Conservation (phyloP, 2,329 filamentous ascomycete genomes). For the Calycina marina region DNA sequence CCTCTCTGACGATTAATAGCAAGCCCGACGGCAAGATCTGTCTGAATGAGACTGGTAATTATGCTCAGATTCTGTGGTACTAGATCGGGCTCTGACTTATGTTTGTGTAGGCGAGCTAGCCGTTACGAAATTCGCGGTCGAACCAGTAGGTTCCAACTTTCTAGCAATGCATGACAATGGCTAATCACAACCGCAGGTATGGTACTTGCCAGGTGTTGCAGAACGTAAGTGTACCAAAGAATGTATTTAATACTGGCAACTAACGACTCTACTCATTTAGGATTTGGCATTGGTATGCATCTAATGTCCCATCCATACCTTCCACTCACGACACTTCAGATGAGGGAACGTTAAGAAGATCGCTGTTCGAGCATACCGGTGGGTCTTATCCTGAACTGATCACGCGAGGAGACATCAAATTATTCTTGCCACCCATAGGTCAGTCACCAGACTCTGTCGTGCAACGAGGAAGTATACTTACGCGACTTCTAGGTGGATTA, state of each 20-base stretch:
- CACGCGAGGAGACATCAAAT: conserved; percentile 83
- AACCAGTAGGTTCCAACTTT: conserved; percentile 48
- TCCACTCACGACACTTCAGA: conserved; percentile 58
- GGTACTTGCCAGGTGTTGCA: conserved; percentile 77
- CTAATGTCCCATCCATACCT: too few relatives aligned
- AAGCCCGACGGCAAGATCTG: conserved; percentile 69
- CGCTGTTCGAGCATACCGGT: conserved; percentile 88
- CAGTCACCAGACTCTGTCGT: conserved; percentile 73
- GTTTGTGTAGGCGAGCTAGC: conserved; percentile 58
- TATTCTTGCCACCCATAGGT: conserved; percentile 90
- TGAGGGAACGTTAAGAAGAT: conserved; percentile 71
- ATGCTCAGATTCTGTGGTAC: too few relatives aligned
- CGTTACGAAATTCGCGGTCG: conserved; percentile 93
- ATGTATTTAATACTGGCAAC: too few relatives aligned
- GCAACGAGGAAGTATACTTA: conserved; percentile 4
- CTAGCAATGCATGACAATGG: too few relatives aligned
- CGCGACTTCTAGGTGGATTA: conserved; percentile 37
- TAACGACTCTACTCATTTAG: too few relatives aligned
- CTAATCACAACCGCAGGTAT: conserved; percentile 69
- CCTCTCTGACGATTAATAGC: conserved; percentile 12
- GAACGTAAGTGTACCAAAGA: too few relatives aligned
- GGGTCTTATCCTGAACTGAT: conserved; percentile 95
- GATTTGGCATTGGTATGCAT: conserved; percentile 58
- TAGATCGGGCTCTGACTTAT: too few relatives aligned
- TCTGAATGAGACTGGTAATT: too few relatives aligned